Percentiles rank a stretch among this genome's conserved stretches.
These are phyloP conservation scores for Sisymbrium irio DNA, from an alignment of 345 rosid genomes.

Conservation along the genomic window DNA sequence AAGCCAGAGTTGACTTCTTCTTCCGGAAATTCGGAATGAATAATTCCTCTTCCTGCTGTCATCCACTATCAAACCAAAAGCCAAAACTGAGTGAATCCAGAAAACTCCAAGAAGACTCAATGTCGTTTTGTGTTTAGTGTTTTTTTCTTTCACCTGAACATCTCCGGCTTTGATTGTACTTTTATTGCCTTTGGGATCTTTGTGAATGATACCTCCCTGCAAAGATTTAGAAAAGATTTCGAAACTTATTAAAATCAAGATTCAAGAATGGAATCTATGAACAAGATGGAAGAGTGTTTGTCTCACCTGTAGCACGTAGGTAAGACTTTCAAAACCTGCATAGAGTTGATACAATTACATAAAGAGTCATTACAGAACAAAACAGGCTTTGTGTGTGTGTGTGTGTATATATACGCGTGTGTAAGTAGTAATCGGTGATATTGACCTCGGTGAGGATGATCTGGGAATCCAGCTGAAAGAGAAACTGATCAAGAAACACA, in stretches of 20 bases:
- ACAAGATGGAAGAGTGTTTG: not conserved
- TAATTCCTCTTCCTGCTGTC: conserved; percentile 94
- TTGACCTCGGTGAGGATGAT: conserved; percentile 93
- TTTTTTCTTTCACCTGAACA: conserved; percentile 61
- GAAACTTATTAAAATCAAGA: not conserved
- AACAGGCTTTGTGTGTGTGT: not conserved
- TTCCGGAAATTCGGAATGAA: conserved; percentile 95
- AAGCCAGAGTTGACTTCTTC: conserved; percentile 71
- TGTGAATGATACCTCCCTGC: conserved; percentile 85
- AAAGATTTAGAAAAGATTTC: not conserved
- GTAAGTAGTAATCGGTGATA: not conserved
- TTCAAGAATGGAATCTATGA: not conserved
- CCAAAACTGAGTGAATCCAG: not conserved
- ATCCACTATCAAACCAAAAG: conserved; percentile 63
- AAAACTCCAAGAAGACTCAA: not conserved
- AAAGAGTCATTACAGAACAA: not conserved
- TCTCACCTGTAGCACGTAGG: conserved; percentile 79
- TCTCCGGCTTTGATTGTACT: conserved; percentile 79
- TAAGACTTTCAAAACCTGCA: conserved; percentile 91
- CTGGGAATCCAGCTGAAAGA: conserved; percentile 88
- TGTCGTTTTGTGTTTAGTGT: not conserved
- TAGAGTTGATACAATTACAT: not conserved
- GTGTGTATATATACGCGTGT: not conserved
- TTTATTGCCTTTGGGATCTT: conserved; percentile 68
- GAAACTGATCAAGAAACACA: conserved; percentile 53